A percentile compares a stretch with the other conserved stretches of the same genome.
phyloP scores from a whole-genome alignment of 225 moss, liverwort and hornwort species.

The Sphagnum tenellum region DNA sequence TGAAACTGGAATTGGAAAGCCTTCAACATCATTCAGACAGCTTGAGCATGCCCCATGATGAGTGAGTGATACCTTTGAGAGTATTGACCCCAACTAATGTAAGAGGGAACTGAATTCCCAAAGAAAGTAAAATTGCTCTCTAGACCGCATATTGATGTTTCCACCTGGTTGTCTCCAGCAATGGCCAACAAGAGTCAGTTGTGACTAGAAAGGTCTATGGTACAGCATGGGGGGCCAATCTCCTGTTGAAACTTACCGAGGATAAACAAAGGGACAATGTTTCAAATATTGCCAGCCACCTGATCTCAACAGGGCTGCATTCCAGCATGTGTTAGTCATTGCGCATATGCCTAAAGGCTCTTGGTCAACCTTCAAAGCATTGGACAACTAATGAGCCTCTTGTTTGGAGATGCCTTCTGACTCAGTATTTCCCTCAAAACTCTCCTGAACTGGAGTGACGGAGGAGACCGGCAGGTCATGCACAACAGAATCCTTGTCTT shows the following conservation, averaged over 20 bases:
- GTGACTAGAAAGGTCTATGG: not conserved
- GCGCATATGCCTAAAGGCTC: too few relatives aligned
- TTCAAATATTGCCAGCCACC: too few relatives aligned
- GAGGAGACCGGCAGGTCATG: not conserved
- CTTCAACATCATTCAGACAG: too few relatives aligned
- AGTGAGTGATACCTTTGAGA: too few relatives aligned
- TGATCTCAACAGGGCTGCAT: too few relatives aligned
- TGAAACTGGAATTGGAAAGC: too few relatives aligned
- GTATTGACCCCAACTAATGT: not conserved
- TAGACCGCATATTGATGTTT: not conserved
- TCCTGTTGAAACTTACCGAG: too few relatives aligned
- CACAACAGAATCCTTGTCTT: not conserved
- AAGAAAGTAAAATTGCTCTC: not conserved
- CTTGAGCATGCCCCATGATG: too few relatives aligned
- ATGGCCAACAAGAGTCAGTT: not conserved
- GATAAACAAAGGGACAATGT: too few relatives aligned
- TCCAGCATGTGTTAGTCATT: too few relatives aligned
- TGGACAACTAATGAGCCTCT: too few relatives aligned
- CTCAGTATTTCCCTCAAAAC: not conserved
- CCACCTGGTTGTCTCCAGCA: not conserved
- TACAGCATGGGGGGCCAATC: not conserved
- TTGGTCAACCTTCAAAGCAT: too few relatives aligned
- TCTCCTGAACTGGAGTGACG: not conserved
- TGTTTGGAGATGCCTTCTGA: not conserved
- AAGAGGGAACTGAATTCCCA: slow-evolving; percentile 2